phyloP scores from a whole-genome alignment of 2,329 filamentous ascomycete species.

The Rugonectria rugulosa region DNA sequence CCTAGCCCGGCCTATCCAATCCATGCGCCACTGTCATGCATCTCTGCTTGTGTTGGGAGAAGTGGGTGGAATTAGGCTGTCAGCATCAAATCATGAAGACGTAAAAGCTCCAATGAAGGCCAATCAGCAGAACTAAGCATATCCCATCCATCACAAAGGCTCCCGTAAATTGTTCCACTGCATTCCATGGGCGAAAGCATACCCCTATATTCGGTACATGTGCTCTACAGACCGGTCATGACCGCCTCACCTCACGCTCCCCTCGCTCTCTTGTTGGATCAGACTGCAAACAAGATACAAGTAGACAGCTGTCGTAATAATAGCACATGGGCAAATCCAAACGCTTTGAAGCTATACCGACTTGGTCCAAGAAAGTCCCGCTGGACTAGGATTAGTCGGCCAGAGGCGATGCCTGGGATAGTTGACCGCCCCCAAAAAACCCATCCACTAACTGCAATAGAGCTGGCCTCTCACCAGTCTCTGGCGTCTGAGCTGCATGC shows the following conservation, averaged over 20 bases:
- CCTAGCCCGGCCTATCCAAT: conserved; percentile 16
- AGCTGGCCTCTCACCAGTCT: conserved; percentile 1
- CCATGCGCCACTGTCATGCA: conserved; percentile 4
- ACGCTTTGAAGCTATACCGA: conserved; percentile 11
- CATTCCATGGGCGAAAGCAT: not conserved
- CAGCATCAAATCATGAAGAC: conserved; percentile 21
- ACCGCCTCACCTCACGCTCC: no score
- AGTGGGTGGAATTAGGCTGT: conserved; percentile 14
- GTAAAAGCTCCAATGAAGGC: not conserved
- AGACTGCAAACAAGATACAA: conserved; percentile 5
- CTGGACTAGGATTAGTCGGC: conserved; percentile 11
- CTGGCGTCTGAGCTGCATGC: not conserved
- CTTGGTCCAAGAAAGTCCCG: conserved; percentile 14
- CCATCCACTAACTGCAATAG: not conserved
- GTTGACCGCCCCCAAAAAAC: conserved; percentile 11
- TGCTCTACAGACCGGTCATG: not conserved
- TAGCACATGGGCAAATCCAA: conserved; percentile 12
- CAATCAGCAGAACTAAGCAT: not conserved
- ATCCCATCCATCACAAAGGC: not conserved
- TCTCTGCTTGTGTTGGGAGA: conserved; percentile 5
- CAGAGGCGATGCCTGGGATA: conserved; percentile 8
- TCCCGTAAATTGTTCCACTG: not conserved
- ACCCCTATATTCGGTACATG: not conserved
- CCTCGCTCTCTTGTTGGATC: not conserved
- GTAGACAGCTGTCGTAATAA: conserved; percentile 10